Base-by-base conservation (phyloP, 1,284 basidiomycete genomes). In the Salmacisia buchloeana region DNA sequence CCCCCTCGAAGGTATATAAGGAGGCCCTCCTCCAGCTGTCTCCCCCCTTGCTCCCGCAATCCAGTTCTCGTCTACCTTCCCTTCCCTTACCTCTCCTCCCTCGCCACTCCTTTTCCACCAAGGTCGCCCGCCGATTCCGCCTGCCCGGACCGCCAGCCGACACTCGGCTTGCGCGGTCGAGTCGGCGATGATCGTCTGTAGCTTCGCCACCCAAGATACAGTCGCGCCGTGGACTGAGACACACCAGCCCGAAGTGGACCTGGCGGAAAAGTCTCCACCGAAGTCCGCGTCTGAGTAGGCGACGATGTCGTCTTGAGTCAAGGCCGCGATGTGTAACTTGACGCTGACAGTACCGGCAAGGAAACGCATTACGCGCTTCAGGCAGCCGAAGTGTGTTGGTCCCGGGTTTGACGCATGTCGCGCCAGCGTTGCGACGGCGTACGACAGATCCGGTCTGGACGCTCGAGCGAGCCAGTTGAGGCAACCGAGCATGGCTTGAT, bases 181-280 rank as follows among this genome's bases (percentile, higher is more conserved):
- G 46, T 49, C 46, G 21, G 46, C 21, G 21, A 49, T 25, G 5
- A 49, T 15, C 13, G 46, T 25, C 18, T 49, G 46, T 15, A 49
- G 46, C 27, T 49, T 49, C 23, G 46, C 23, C 23, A n/a, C 46
- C 46, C 46, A 49, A n/a, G 46, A n/a, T 10, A 49, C 46, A 23
- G 46, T 49, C 18, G 46, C 46, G 12, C 46, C 46, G 23, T 49
- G 46, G 46, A 49, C 46, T 13, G 46, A 49, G 13, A 49, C 23
- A 12, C 23, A 52, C 46, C 46, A 52, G 12, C 21, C 46, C 5
- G 46, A 52, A 18, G 46, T 52, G 13, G 46, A 52, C 18, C 29
- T 52, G 6, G 46, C 46, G 6, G 46, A 27, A 27, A 13, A 27
- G 25, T 52, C 46, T 13, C 46, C 46, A 25, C 46, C 46, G 29